Percentiles rank a stretch among this genome's conserved stretches.
Evolutionary conservation across 768 basidiomycete genomes (phyloP).

Genomic region (Mrakia blollopis): DNA sequence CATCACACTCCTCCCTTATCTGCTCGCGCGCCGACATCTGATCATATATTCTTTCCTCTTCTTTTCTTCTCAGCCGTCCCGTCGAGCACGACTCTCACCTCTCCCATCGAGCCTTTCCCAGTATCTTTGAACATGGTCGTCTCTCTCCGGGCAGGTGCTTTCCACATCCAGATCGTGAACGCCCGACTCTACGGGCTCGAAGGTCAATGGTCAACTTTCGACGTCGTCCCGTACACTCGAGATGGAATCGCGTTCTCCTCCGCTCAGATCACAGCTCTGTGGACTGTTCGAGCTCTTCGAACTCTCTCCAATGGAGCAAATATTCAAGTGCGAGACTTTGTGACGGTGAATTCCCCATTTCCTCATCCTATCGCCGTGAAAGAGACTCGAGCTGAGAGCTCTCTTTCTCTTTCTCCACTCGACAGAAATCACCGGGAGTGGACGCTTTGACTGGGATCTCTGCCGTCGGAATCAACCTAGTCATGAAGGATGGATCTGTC

Average conservation of each 20-base stretch:
- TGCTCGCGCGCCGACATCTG: background rate
- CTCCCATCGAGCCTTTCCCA: background rate
- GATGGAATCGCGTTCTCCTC: background rate
- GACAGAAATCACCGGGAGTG: background rate
- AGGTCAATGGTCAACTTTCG: background rate
- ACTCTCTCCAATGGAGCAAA: constrained; percentile 5
- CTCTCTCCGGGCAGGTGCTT: background rate
- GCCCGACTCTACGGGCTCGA: constrained; percentile 4
- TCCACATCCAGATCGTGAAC: background rate
- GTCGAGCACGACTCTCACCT: background rate
- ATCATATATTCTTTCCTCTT: background rate
- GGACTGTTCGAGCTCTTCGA: background rate
- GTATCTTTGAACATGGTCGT: background rate
- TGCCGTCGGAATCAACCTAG: background rate
- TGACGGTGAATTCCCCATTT: background rate
- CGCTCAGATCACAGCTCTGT: background rate
- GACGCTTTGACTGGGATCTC: background rate
- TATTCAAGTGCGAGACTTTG: constrained; percentile 14
- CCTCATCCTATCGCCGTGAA: background rate
- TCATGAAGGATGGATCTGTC: constrained; percentile 3
- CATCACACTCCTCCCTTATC: background rate
- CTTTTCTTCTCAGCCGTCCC: background rate
- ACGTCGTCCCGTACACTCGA: background rate
- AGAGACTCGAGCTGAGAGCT: too few species aligned
- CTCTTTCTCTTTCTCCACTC: background rate